Evolutionary conservation across 441 rosid species (phyloP).

Genomic region (Geranium incanum): DNA sequence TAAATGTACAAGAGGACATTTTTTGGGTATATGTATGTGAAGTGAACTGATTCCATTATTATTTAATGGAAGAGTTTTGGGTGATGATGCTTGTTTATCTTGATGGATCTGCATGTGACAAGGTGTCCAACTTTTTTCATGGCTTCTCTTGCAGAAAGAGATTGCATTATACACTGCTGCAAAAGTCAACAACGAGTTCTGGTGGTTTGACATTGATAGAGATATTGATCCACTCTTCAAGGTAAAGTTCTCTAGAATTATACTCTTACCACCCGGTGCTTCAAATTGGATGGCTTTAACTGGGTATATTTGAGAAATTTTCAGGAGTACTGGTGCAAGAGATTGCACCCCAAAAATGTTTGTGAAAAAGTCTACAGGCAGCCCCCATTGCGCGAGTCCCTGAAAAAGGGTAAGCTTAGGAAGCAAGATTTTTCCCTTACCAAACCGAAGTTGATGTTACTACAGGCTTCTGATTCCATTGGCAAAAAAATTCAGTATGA

Average conservation of each 20-base stretch:
- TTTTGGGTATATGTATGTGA: not conserved
- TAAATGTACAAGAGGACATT: no score
- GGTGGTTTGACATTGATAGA: slow-evolving; percentile 91
- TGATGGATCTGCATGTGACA: not conserved
- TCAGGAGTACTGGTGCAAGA: slow-evolving; percentile 99
- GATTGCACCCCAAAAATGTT: slow-evolving; percentile 89
- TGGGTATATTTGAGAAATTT: slow-evolving; percentile 23
- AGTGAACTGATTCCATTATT: not conserved
- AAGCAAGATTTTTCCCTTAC: slow-evolving; percentile 80
- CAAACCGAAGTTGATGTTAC: slow-evolving; percentile 69
- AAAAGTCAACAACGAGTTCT: slow-evolving; percentile 65
- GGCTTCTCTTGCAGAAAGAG: slow-evolving; percentile 71
- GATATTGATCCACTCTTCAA: slow-evolving; percentile 93
- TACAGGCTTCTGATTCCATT: slow-evolving; percentile 72
- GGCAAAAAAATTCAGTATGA: slow-evolving; percentile 93
- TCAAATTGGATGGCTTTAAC: not conserved
- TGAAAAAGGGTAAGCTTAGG: slow-evolving; percentile 78
- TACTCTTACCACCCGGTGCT: not conserved
- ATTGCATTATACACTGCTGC: slow-evolving; percentile 93
- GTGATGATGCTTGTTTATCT: not conserved
- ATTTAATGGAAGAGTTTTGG: not conserved
- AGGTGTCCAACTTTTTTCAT: slow-evolving; percentile 14
- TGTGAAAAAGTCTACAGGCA: slow-evolving; percentile 97
- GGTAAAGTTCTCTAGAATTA: slow-evolving; percentile 34
- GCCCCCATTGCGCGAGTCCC: slow-evolving; percentile 81